Conservation (phyloP, 257 asterid species). For the Solanum bulbocastanum region DNA sequence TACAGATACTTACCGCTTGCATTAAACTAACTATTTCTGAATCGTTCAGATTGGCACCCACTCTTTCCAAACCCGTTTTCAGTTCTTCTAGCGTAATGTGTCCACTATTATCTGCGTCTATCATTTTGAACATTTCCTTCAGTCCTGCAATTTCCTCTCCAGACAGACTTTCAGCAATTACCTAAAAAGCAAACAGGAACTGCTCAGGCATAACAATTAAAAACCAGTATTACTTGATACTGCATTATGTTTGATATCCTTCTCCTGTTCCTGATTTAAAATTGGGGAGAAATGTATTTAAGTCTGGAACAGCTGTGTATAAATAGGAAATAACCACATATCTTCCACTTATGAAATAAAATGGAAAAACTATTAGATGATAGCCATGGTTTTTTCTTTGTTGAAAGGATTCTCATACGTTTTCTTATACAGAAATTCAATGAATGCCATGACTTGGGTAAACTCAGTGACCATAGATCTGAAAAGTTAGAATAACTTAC, state of each 20-base stretch:
- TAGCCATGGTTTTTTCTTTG: background rate
- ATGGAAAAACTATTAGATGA: background rate
- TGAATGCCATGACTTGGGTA: background rate
- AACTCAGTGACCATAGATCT: background rate
- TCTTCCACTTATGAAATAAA: background rate
- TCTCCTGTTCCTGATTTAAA: background rate
- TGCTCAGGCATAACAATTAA: background rate
- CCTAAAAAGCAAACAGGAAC: slow-evolving; percentile 6
- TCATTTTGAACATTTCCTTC: slow-evolving; percentile 38
- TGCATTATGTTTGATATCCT: background rate
- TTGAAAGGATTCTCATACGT: background rate
- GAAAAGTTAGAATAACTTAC: slow-evolving; percentile 11
- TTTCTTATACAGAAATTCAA: background rate
- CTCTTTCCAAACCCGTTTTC: background rate
- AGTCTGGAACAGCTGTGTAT: background rate
- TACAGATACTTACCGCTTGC: background rate
- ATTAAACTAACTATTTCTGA: slow-evolving; percentile 17
- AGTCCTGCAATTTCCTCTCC: slow-evolving; percentile 46
- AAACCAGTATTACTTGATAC: background rate
- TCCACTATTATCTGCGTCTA: slow-evolving; percentile 38
- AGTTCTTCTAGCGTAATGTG: slow-evolving; percentile 26
- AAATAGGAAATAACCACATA: background rate
- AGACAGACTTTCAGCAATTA: slow-evolving; percentile 34
- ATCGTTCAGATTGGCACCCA: slow-evolving; percentile 12
- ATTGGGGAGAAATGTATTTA: background rate